These are phyloP conservation scores for Haplographium delicatum DNA, from an alignment of 495 filamentous ascomycete species.

Conservation along the genomic window DNA sequence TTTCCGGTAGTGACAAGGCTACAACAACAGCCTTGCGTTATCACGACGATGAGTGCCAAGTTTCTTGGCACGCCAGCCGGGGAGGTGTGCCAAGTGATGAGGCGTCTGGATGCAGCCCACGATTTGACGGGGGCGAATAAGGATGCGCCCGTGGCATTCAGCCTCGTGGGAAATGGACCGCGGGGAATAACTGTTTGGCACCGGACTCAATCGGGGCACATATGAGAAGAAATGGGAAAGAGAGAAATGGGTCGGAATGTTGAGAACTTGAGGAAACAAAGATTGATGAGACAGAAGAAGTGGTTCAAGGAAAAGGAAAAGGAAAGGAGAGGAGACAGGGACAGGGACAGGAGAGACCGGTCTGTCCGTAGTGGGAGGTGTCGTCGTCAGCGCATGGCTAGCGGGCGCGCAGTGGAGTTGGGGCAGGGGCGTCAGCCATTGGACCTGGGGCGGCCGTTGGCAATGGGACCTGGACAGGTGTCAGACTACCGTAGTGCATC, in stretches of 20 bases:
- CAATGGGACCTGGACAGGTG: too few relatives aligned
- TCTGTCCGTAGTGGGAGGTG: background rate
- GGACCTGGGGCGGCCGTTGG: too few relatives aligned
- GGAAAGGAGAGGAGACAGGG: background rate
- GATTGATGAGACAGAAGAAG: too few relatives aligned
- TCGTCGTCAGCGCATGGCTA: background rate
- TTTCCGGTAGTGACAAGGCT: too few relatives aligned
- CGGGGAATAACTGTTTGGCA: too few relatives aligned
- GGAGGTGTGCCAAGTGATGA: background rate
- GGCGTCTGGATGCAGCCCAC: too few relatives aligned
- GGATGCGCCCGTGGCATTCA: constrained; percentile 2
- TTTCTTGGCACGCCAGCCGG: background rate
- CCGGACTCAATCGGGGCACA: too few relatives aligned
- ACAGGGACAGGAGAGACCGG: background rate
- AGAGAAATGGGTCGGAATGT: background rate
- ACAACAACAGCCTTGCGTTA: background rate
- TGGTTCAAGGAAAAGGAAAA: background rate
- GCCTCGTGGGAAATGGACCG: too few relatives aligned
- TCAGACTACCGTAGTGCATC: too few relatives aligned
- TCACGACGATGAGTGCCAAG: background rate
- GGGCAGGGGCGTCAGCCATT: too few relatives aligned
- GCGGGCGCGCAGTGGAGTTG: too few relatives aligned
- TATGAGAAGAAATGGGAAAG: background rate
- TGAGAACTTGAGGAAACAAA: too few relatives aligned
- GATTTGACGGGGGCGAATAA: constrained; percentile 5